Conservation (phyloP, 2,329 filamentous ascomycete species). For the Trichoderma pleuroti region DNA sequence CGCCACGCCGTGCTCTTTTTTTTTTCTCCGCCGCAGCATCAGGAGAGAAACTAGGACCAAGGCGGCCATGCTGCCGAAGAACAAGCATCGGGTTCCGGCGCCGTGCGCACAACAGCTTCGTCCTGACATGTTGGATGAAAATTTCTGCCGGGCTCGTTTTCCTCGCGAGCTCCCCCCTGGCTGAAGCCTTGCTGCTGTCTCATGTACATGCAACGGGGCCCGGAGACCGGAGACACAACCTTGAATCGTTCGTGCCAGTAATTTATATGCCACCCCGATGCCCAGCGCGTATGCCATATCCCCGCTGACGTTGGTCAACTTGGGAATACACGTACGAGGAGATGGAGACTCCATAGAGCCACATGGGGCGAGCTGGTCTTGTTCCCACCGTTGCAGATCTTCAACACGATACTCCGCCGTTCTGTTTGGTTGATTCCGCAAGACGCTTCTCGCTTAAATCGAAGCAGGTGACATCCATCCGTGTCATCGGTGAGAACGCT, state of each 20-base stretch:
- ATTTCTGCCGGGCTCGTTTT: not conserved
- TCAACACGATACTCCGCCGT: not conserved
- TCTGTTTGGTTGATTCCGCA: not conserved
- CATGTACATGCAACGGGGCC: not conserved
- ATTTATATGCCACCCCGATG: not conserved
- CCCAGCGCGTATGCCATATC: not conserved
- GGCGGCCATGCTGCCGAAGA: conserved; percentile 12
- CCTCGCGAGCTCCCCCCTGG: not conserved
- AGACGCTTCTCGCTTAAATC: not conserved
- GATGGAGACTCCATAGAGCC: not conserved
- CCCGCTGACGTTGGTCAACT: not conserved
- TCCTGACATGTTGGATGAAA: not conserved
- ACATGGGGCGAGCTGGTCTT: not conserved
- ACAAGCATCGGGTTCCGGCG: not conserved
- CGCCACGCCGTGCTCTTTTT: conserved; percentile 11
- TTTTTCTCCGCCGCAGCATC: conserved; percentile 5
- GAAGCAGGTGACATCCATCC: not conserved
- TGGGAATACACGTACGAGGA: not conserved
- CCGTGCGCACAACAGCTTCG: not conserved
- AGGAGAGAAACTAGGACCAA: not conserved
- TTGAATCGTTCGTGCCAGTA: not conserved
- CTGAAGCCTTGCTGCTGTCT: not conserved
- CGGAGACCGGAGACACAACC: not conserved
- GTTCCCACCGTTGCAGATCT: not conserved
- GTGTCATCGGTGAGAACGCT: not conserved